Conservation (phyloP, 345 rosid species). For the Leavenworthia alabamica region DNA sequence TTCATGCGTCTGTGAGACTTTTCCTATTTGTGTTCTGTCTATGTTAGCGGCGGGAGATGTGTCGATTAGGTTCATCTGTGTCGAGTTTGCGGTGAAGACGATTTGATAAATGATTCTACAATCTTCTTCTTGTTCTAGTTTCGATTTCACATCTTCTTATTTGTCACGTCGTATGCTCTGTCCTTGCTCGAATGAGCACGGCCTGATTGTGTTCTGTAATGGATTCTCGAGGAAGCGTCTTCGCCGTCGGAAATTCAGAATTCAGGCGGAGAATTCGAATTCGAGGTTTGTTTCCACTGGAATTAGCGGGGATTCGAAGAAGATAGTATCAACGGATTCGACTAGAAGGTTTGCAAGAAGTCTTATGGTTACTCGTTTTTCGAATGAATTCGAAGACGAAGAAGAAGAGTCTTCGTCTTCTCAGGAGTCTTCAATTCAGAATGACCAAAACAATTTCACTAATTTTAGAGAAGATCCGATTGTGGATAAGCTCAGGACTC, state of each 20-base stretch:
- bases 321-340: conserved; percentile 32
- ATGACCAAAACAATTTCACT: conserved; percentile 48
- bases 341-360: conserved; percentile 33
- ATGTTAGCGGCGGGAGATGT: conserved; percentile 16
- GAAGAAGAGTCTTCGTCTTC: conserved; percentile 18
- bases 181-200: conserved; percentile 40
- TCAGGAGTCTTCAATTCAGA: conserved; percentile 34
- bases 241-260: conserved; percentile 11
- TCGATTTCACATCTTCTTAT: conserved; percentile 17
- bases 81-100: conserved; percentile 23
- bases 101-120: conserved; percentile 50
- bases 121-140: conserved; percentile 37
- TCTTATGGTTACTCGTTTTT: conserved; percentile 37
- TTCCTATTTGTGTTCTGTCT: conserved; percentile 2
- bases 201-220: conserved; percentile 18
- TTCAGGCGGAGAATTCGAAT: conserved; percentile 8
- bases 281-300: conserved; percentile 39
- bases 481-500: conserved; percentile 82
- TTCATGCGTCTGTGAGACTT: not conserved
- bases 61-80: conserved; percentile 1
- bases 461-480: conserved; percentile 72
- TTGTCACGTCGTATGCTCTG: conserved; percentile 29
- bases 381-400: conserved; percentile 45
- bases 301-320: conserved; percentile 29
- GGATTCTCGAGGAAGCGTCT: conserved; percentile 19